phyloP scores from a whole-genome alignment of 192 early-diverging fungal genomes.

The Coemansia sp. region DNA sequence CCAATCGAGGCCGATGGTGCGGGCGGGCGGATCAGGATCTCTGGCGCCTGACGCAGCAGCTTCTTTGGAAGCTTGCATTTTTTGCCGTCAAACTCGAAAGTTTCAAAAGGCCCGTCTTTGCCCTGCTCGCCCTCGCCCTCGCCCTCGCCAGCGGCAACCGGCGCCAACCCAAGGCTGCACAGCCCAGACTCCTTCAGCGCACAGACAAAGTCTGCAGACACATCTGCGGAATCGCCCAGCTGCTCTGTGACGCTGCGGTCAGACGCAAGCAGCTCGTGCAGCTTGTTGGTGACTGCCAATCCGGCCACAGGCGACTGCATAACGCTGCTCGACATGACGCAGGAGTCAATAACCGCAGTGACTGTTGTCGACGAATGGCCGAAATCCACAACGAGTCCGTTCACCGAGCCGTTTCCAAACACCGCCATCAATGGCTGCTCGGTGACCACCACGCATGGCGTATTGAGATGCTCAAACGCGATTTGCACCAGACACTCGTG shows the following conservation, averaged over 20 bases:
- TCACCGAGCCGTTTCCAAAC: constrained; percentile 75
- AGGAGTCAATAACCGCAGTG: constrained; percentile 78
- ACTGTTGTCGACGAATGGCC: constrained; percentile 84
- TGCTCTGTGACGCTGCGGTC: constrained; percentile 52
- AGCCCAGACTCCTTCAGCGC: constrained; percentile 60
- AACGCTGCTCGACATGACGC: constrained; percentile 62
- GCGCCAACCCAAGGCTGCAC: constrained; percentile 28
- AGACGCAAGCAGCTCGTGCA: constrained; percentile 62
- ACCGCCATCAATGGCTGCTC: constrained; percentile 83
- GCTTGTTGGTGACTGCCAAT: constrained; percentile 62
- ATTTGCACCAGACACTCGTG: constrained; percentile 81
- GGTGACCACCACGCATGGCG: constrained; percentile 75
- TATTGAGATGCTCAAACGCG: constrained; percentile 91
- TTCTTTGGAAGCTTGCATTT: constrained; percentile 37
- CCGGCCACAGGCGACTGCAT: constrained; percentile 72
- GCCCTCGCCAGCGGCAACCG: constrained; percentile 10
- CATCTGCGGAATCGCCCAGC: constrained; percentile 53
- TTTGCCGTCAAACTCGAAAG: constrained; percentile 64
- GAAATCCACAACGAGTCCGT: constrained; percentile 89
- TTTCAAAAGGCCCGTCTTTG: constrained; percentile 22
- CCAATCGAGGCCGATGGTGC: constrained; percentile 45
- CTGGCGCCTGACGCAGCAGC: constrained; percentile 23
- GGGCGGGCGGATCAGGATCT: constrained; percentile 75
- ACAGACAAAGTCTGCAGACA: constrained; percentile 59
- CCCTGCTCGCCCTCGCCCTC: constrained; percentile 10